Conservation (phyloP, 352 stramenopile genomes). For the Phytophthora fragariae region DNA sequence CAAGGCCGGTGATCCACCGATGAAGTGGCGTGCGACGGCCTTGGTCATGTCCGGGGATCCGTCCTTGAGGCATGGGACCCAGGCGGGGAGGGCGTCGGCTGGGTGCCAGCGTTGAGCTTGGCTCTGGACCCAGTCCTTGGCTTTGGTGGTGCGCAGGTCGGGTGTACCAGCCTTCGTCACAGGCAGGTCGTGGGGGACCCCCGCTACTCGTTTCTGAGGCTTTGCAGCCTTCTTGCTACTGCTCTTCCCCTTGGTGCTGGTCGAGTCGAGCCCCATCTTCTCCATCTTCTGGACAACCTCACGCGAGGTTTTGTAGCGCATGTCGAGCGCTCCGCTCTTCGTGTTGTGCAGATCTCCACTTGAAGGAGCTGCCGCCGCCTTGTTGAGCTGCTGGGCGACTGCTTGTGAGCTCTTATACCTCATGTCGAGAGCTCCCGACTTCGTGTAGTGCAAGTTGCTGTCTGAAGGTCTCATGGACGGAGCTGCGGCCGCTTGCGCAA, state of each 20-base stretch:
- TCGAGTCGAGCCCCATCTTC: conserved; percentile 20
- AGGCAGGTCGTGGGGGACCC: conserved; percentile 24
- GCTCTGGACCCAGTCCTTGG: conserved; percentile 39
- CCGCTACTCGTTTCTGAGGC: conserved; percentile 11
- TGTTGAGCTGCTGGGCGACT: conserved; percentile 18
- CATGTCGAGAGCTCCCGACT: conserved; percentile 34
- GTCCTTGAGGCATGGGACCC: conserved; percentile 42
- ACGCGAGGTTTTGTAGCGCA: conserved; percentile 38
- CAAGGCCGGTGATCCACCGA: conserved; percentile 27
- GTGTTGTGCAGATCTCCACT: conserved; percentile 26
- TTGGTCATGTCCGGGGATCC: conserved; percentile 42
- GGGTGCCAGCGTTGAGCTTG: conserved; percentile 39
- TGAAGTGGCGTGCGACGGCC: conserved; percentile 34
- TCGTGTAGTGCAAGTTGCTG: conserved; percentile 36
- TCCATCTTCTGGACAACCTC: conserved; percentile 35
- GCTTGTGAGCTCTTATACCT: conserved; percentile 34
- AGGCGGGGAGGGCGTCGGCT: conserved; percentile 25
- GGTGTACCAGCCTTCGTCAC: conserved; percentile 36
- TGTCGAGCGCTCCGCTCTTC: conserved; percentile 35
- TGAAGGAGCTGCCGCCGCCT: conserved; percentile 2
- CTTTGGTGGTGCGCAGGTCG: conserved; percentile 34
- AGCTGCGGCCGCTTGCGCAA: conserved; percentile 6
- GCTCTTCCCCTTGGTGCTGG: background rate
- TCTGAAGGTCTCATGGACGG: background rate
- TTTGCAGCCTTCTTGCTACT: conserved; percentile 16